Evolutionary conservation across 2,329 filamentous ascomycete genomes (phyloP).

Genomic region (Colletotrichum echinochloae): DNA sequence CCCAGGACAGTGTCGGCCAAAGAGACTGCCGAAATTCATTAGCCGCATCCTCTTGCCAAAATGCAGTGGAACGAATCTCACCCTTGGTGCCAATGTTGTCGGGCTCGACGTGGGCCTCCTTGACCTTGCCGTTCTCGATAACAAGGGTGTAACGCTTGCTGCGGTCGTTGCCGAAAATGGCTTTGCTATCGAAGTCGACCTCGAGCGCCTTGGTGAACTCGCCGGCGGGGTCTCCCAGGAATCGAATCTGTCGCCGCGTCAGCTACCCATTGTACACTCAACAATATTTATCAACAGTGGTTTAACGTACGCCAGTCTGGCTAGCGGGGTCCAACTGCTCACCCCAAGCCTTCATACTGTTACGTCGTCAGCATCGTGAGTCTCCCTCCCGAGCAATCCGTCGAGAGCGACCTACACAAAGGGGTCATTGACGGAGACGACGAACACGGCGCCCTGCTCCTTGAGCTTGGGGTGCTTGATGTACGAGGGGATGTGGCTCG

Average conservation of each 20-base stretch:
- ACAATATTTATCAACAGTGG: background rate
- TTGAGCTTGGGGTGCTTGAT: conserved; percentile 83
- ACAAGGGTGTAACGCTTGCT: conserved; percentile 91
- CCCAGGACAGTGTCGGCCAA: conserved; percentile 64
- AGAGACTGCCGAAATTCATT: conserved; percentile 53
- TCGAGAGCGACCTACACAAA: conserved; percentile 79
- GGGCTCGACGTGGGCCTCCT: conserved; percentile 83
- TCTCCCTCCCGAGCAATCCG: background rate
- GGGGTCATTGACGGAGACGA: conserved; percentile 92
- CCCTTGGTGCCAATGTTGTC: conserved; percentile 87
- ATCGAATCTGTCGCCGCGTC: conserved; percentile 76
- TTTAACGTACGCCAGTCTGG: conserved; percentile 76
- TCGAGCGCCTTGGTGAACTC: conserved; percentile 87
- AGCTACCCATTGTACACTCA: conserved; percentile 1
- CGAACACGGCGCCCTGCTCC: conserved; percentile 85
- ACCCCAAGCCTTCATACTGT: conserved; percentile 90
- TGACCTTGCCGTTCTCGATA: conserved; percentile 86
- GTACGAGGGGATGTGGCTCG: conserved; percentile 85
- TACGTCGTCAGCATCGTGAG: conserved; percentile 32
- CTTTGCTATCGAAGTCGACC: conserved; percentile 80
- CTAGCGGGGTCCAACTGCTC: conserved; percentile 80
- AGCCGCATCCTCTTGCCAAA: conserved; percentile 1
- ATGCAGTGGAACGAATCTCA: conserved; percentile 55
- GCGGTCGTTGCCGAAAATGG: conserved; percentile 84
- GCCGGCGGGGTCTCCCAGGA: conserved; percentile 84